These are phyloP conservation scores for Arthrobotrys sinensis DNA, from an alignment of 2,329 filamentous ascomycete genomes.

Conservation along the genomic window DNA sequence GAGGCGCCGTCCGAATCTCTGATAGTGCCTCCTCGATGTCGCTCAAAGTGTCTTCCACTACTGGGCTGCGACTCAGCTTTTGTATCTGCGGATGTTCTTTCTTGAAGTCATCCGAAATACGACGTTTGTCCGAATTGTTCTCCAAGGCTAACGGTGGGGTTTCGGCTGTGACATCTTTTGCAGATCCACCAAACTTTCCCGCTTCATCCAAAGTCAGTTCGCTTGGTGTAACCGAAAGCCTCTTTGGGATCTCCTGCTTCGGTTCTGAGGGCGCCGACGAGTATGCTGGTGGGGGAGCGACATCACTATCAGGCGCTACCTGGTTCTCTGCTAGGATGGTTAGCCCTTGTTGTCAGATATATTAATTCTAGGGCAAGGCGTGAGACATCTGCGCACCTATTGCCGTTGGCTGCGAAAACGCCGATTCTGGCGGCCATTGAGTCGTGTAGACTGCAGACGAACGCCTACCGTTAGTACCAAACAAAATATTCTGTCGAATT, in stretches of 20 bases:
- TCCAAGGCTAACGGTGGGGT: constrained; percentile 51
- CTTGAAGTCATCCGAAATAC: constrained; percentile 55
- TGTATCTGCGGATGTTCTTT: constrained; percentile 42
- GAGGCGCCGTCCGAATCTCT: constrained; percentile 73
- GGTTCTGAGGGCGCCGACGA: constrained; percentile 47
- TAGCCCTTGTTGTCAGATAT: constrained; percentile 20
- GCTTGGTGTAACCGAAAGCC: constrained; percentile 54
- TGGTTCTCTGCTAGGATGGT: constrained; percentile 39
- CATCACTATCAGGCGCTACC: constrained; percentile 50
- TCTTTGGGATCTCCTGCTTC: constrained; percentile 59
- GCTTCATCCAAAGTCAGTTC: constrained; percentile 50
- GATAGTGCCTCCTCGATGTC: constrained; percentile 98
- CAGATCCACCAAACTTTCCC: constrained; percentile 49
- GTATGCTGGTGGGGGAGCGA: constrained; percentile 45
- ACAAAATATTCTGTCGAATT: constrained; percentile 58
- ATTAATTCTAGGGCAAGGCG: neutral
- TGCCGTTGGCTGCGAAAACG: constrained; percentile 21
- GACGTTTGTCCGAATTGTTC: constrained; percentile 56
- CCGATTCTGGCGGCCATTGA: constrained; percentile 48
- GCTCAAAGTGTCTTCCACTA: constrained; percentile 93
- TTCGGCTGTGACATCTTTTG: constrained; percentile 45
- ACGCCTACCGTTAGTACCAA: constrained; percentile 51
- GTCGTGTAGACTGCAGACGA: constrained; percentile 57
- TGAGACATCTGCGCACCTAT: constrained; percentile 32
- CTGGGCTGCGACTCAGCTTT: constrained; percentile 73